A percentile compares a stretch with the other conserved stretches of the same genome.
These are phyloP conservation scores for Boletus sp. DNA, from an alignment of 1,284 basidiomycete species.

Conservation along the genomic window DNA sequence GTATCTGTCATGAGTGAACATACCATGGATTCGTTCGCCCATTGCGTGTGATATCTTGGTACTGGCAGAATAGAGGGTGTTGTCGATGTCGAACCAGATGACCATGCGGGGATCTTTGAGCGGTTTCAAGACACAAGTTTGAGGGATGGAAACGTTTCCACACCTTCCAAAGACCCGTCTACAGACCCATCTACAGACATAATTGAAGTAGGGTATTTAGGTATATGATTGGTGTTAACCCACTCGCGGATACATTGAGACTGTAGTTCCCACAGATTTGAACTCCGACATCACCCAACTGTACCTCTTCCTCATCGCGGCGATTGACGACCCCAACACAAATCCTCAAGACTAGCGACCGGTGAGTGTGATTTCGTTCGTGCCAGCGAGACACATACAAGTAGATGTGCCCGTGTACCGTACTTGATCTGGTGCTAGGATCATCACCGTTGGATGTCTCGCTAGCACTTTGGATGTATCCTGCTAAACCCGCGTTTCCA, in stretches of 20 bases:
- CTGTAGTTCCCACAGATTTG: constrained; percentile 29
- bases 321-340: constrained; percentile 37
- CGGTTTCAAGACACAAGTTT: constrained; percentile 11
- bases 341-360: constrained; percentile 46
- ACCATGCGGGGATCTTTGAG: constrained; percentile 51
- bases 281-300: constrained; percentile 35
- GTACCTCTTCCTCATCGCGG: constrained; percentile 22
- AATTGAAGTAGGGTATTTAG: constrained; percentile 30
- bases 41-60: constrained; percentile 80
- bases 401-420: constrained; percentile 1
- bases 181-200: constrained; percentile 35
- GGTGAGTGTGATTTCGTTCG: constrained; percentile 39
- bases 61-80: constrained; percentile 81
- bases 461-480: constrained; percentile 39
- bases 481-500: constrained; percentile 31
- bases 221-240: constrained; percentile 4
- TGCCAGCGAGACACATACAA: constrained; percentile 6
- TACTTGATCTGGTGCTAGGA: constrained; percentile 3
- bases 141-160: neutral
- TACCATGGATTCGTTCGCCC: constrained; percentile 79
- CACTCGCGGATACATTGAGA: constrained; percentile 20
- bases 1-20: constrained; percentile 15
- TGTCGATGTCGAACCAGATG: constrained; percentile 87
- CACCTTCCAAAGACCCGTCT: constrained; percentile 34
- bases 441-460: constrained; percentile 42